Evolutionary conservation across 257 asterid genomes (phyloP), one percentile per base, ranked within the genome.

Genomic region (Lycium ferocissimum): DNA sequence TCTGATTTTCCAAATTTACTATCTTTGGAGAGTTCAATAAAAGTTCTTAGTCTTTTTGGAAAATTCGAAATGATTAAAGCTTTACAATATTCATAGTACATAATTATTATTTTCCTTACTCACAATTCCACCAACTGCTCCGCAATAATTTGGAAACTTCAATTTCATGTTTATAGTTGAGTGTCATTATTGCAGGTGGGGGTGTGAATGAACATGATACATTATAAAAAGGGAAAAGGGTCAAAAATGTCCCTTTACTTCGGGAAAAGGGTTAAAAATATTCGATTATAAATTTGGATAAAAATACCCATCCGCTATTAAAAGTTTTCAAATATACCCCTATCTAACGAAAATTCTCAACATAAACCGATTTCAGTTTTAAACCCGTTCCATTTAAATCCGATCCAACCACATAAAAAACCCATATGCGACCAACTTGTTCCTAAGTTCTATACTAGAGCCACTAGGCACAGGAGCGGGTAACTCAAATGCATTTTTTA

Each of bases 61-160:
- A 15, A 38, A 70, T 70, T 13, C 38, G 53, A 70, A 70, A 70
- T 69, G 78, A 69, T 69, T 37, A 69, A 69, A 69, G 53, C 38
- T 38, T 15, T 3, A 40, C 1, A 17, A 70, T 40, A 17, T 70
- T 70, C 79, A 3, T 8, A 70, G 53, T 37, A 70, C 79, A 70
- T 40, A 70, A 70, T 40, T 53, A 70, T 40, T 70, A 70, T 70
- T 70, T 17, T 38, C 33, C 33, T 70, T 17, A 14, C 54, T 70
- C 22, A 70, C 40, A 38, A 8, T 70, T 70, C 54, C 79, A 70
- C 1, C 79, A 70, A 70, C 20, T 70, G 12, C 33, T 70, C 54
- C 78, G 38, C 78, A 69, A 38, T 38, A 69, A 38, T 38, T 37
- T 7, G 38, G 79, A 38, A 40, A 70, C 54, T 38, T 70, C 15